phyloP scores from a whole-genome alignment of 129 eudicot genomes.

The Escallonia rubra region DNA sequence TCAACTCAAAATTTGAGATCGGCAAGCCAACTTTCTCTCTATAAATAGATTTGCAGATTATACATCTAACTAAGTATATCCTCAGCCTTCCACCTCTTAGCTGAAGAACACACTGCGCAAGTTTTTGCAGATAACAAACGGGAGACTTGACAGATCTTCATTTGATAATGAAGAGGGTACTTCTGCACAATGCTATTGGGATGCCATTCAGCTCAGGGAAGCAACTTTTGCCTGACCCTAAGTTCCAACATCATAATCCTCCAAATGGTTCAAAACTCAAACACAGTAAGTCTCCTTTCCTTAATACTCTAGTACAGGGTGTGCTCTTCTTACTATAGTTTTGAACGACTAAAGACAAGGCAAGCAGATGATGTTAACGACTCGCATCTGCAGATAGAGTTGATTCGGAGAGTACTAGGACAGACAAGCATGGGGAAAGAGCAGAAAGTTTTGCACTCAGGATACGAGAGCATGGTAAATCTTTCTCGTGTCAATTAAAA shows the following conservation, averaged over 20 bases:
- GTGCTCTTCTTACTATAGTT: not conserved
- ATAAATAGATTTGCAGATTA: not conserved
- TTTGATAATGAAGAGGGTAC: not conserved
- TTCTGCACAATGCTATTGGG: not conserved
- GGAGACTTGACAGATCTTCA: not conserved
- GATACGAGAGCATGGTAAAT: slow-evolving; percentile 3
- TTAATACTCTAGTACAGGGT: not conserved
- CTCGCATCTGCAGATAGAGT: not conserved
- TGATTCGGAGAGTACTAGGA: not conserved
- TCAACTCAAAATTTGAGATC: slow-evolving; percentile 1
- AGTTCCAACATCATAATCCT: not conserved
- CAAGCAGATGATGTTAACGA: not conserved
- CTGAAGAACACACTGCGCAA: not conserved
- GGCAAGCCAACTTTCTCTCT: not conserved
- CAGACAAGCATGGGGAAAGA: slow-evolving; percentile 8
- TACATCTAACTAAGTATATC: not conserved
- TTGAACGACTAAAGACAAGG: not conserved
- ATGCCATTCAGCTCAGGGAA: not conserved
- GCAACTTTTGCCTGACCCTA: not conserved
- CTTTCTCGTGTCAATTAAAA: not conserved
- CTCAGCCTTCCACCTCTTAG: not conserved
- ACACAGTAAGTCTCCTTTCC: not conserved
- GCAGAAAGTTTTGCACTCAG: not conserved
- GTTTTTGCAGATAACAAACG: not conserved
- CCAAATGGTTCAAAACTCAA: not conserved